Conservation (phyloP, 2,329 filamentous ascomycete genomes). For the Camillea tinctor region DNA sequence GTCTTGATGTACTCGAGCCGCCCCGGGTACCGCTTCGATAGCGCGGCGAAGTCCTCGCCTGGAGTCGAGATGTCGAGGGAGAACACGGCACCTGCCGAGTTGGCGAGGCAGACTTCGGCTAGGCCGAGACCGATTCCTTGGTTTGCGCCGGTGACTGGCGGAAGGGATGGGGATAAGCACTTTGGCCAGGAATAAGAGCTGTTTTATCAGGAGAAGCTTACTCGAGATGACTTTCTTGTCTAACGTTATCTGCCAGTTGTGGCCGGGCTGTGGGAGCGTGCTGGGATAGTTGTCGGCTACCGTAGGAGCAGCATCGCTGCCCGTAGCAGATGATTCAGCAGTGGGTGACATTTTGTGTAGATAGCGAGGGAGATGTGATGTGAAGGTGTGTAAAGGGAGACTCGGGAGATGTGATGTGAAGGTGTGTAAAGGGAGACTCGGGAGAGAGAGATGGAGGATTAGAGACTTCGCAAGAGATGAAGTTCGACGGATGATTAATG, state of each 20-base stretch:
- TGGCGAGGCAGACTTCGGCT: constrained; percentile 45
- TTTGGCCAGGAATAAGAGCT: background rate
- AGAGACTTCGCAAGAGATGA: background rate
- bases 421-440: background rate
- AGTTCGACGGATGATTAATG: background rate
- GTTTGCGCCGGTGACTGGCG: constrained; percentile 41
- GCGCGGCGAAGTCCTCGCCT: constrained; percentile 36
- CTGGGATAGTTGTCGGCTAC: constrained; percentile 23
- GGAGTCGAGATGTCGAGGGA: constrained; percentile 40
- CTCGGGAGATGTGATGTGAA: too few species aligned
- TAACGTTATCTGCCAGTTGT: constrained; percentile 37
- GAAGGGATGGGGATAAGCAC: background rate
- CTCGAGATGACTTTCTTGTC: constrained; percentile 40
- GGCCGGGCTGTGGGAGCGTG: constrained; percentile 34
- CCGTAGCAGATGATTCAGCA: constrained; percentile 2
- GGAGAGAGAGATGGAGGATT: constrained; percentile 2
- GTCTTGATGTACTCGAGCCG: constrained; percentile 44
- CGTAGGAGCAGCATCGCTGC: constrained; percentile 1
- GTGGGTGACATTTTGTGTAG: constrained; percentile 15
- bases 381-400: background rate
- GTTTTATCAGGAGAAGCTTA: constrained; percentile 19
- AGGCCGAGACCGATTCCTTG: constrained; percentile 46
- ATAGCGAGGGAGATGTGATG: background rate
- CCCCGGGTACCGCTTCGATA: constrained; percentile 41
- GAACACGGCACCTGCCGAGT: constrained; percentile 40